A percentile compares a stretch with the other conserved stretches of the same genome.
Conservation (phyloP, 1,284 basidiomycete species). For the Cryptococcus sp. region DNA sequence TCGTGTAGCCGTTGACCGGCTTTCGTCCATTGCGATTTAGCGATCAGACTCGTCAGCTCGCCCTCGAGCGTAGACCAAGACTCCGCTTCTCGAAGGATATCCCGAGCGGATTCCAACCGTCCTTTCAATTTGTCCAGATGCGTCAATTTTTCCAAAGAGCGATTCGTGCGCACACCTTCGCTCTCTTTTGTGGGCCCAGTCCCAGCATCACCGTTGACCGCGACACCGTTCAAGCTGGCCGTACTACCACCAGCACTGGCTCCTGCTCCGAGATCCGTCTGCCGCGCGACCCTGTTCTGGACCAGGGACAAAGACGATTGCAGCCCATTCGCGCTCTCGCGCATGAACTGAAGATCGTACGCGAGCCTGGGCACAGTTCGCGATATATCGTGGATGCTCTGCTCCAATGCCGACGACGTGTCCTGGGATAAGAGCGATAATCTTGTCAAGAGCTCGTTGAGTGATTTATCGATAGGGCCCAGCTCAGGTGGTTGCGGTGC, state of each 20-base stretch:
- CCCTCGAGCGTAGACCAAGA: conserved; percentile 91
- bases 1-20: conserved; percentile 86
- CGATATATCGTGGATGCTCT: conserved; percentile 84
- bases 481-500: conserved; percentile 55
- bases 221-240: not conserved
- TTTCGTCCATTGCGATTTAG: conserved; percentile 67
- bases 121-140: conserved; percentile 78
- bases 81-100: conserved; percentile 85
- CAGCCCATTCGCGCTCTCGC: conserved; percentile 78
- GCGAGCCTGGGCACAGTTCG: conserved; percentile 81
- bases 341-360: conserved; percentile 93
- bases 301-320: conserved; percentile 65
- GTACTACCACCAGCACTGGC: conserved; percentile 6
- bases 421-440: conserved; percentile 83
- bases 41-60: conserved; percentile 78
- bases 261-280: conserved; percentile 16
- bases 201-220: not conserved
- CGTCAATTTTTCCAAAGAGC: conserved; percentile 66
- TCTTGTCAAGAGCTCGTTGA: conserved; percentile 69
- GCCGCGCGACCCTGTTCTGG: conserved; percentile 54
- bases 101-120: conserved; percentile 80
- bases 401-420: conserved; percentile 78
- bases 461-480: conserved; percentile 68
- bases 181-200: conserved; percentile 5
- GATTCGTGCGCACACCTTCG: conserved; percentile 36